A percentile compares a stretch with the other conserved stretches of the same genome.
Evolutionary conservation across 805 yeast species (phyloP).

Genomic region (Saturnispora gosingensis): DNA sequence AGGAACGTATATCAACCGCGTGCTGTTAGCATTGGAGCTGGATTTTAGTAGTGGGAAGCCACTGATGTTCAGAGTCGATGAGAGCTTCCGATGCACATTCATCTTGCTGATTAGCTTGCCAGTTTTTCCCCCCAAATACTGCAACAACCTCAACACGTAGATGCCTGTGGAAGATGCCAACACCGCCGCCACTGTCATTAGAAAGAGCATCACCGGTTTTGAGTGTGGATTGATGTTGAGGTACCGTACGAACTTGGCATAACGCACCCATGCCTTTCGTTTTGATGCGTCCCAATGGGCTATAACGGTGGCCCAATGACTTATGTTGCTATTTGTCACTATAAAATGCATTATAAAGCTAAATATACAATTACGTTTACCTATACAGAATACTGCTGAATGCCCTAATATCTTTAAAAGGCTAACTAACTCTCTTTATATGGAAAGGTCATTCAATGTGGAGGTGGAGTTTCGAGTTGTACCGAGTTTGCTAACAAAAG

Average conservation of each 20-base stretch:
- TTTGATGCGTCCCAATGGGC: constrained; percentile 8
- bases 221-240: constrained; percentile 23
- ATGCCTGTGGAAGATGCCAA: constrained; percentile 18
- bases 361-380: background rate
- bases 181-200: constrained; percentile 22
- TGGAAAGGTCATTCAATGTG: constrained; percentile 1
- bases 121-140: constrained; percentile 11
- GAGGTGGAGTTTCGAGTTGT: background rate
- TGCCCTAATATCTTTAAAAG: background rate
- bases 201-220: constrained; percentile 27
- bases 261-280: constrained; percentile 12
- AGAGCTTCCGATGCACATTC: background rate
- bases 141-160: constrained; percentile 19
- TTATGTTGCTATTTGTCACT: background rate
- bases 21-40: constrained; percentile 8
- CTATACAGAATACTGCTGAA: background rate
- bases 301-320: background rate
- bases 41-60: background rate
- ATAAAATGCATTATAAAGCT: background rate
- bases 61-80: background rate
- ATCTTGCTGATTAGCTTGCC: background rate
- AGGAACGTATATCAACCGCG: constrained; percentile 40
- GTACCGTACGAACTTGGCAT: constrained; percentile 12
- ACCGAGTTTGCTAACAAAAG: background rate
- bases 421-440: background rate